These are phyloP conservation scores for Mycosphaerella sp. DNA, from an alignment of 2,329 filamentous ascomycete species.

Conservation along the genomic window DNA sequence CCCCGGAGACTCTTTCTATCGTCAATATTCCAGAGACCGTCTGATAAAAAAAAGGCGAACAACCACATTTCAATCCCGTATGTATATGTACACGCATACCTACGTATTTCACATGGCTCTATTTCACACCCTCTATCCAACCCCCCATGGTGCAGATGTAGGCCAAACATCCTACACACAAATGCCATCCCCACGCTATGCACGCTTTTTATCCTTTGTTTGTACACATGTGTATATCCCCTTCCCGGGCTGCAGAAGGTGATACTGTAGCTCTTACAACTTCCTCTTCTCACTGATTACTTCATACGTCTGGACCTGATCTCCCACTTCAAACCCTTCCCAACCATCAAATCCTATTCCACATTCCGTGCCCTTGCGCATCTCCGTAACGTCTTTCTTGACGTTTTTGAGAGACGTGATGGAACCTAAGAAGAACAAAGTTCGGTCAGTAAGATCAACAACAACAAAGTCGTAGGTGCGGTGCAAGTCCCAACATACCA, in stretches of 20 bases:
- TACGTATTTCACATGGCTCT: too few relatives aligned
- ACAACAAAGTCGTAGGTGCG: not conserved
- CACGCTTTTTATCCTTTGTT: not conserved
- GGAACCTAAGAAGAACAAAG: conserved; percentile 49
- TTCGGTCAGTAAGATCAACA: conserved; percentile 7
- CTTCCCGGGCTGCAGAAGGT: too few relatives aligned
- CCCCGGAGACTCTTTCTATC: too few relatives aligned
- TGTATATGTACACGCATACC: not conserved
- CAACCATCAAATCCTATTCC: conserved; percentile 79
- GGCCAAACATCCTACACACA: not conserved
- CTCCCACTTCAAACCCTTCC: conserved; percentile 70
- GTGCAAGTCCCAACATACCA: conserved; percentile 52
- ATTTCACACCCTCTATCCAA: not conserved
- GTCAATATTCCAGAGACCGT: not conserved
- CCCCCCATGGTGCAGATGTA: not conserved
- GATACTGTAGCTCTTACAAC: conserved; percentile 31
- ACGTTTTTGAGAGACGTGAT: conserved; percentile 79
- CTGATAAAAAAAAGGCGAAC: not conserved
- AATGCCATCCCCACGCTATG: not conserved
- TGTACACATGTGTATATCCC: not conserved
- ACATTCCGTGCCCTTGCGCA: conserved; percentile 90
- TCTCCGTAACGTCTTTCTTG: conserved; percentile 85
- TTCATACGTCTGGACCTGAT: conserved; percentile 83
- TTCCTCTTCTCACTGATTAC: conserved; percentile 65
- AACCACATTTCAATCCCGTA: not conserved